Percentiles rank a stretch among this genome's conserved stretches.
These are phyloP conservation scores for Lathyrus oleraceus DNA, from an alignment of 306 rosid species.

Conservation along the genomic window DNA sequence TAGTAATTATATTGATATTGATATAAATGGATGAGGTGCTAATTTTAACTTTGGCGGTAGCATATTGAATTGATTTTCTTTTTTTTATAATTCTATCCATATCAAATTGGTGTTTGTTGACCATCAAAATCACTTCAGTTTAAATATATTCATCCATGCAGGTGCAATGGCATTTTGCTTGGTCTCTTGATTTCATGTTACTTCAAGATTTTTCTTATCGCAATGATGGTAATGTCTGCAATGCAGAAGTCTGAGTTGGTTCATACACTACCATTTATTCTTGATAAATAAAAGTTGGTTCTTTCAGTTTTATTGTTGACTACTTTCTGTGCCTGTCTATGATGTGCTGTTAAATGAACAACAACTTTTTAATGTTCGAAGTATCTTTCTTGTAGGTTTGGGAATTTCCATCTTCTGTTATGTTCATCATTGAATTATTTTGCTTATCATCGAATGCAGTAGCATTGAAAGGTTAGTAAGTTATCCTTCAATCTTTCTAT, in stretches of 20 bases:
- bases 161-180: slow-evolving; percentile 60
- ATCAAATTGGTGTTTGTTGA: slow-evolving; percentile 25
- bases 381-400: slow-evolving; percentile 61
- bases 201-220: slow-evolving; percentile 79
- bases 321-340: neutral
- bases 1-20: slow-evolving; percentile 17
- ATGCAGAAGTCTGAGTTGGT: slow-evolving; percentile 14
- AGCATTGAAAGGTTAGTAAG: slow-evolving; percentile 72
- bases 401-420: slow-evolving; percentile 85
- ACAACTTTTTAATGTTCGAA: slow-evolving; percentile 31
- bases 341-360: slow-evolving; percentile 7
- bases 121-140: slow-evolving; percentile 25
- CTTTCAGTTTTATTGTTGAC: slow-evolving; percentile 17
- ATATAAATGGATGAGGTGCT: neutral
- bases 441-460: slow-evolving; percentile 78
- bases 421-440: slow-evolving; percentile 72
- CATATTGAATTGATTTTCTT: neutral
- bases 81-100: neutral
- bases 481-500: neutral
- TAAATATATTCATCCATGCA: slow-evolving; percentile 40
- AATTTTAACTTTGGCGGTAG: slow-evolving; percentile 17
- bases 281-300: neutral
- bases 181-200: slow-evolving; percentile 78
- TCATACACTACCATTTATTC: neutral
- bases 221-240: slow-evolving; percentile 66